Base-by-base conservation (phyloP, 2,329 filamentous ascomycete species). In the Botrytis galanthina region DNA sequence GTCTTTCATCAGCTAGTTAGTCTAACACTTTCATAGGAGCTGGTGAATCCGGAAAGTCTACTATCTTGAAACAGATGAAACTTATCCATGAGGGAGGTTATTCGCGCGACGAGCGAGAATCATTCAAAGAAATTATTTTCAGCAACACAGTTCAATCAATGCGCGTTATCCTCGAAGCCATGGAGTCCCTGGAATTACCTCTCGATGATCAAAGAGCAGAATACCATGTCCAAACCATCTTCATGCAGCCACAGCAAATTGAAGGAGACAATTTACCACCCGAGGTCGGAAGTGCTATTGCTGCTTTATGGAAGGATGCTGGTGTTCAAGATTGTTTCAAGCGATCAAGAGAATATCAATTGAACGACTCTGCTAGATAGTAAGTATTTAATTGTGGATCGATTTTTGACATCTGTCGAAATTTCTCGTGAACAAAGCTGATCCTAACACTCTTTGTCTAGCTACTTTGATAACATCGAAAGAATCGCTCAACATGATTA, bases 11-110 rank as follows among this genome's bases (percentile, higher is more conserved):
- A 44, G 6, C n/a, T n/a, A 22, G 8, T 37, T 16, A 7, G 57
- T 61, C 72, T 75, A 76, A 78, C 48, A 73, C 46, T 62, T 67
- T 44, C 48, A 70, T 48, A 78, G 76, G 77, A 75, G 96, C 96
- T 85, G 95, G 96, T 92, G 96, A 99, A 90, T 97, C 94, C 79
- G 94, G 94, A 84, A 97, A 97, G 85, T 97, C 94, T 73, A 97
- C 94, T 46, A 97, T 97, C 79, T 87, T 97, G 79, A 97, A 97
- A 86, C 94, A 97, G 87, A 97, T 97, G 94, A 99, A 98, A 88
- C 92, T 99, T 81, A 99, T 99, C 81, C 94, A 99, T 84, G 96
- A 99, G 87, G 96, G 96, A 77, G 95, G 96, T 79, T 99, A 98
- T 87, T 98, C 96, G 76, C 93, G 95, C 83, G 96, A 98, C 78